phyloP scores from a whole-genome alignment of 805 yeast species.

The Kazachstania taianensis region DNA sequence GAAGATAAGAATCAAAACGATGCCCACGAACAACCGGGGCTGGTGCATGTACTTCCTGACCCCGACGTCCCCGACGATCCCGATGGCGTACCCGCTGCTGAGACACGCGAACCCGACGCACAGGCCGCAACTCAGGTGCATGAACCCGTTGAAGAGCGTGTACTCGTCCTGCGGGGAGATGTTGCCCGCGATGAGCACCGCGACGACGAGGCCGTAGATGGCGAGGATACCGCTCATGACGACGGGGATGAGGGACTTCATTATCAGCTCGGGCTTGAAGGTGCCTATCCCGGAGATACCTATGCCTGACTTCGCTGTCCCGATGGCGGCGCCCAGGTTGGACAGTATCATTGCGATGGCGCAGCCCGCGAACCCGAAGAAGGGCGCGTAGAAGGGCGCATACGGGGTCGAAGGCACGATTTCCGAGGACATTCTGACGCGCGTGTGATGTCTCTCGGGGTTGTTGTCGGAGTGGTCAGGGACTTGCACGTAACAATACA shows the following conservation, averaged over 20 bases:
- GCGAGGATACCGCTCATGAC: conserved; percentile 97
- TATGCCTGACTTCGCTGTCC: conserved; percentile 95
- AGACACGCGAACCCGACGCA: conserved; percentile 94
- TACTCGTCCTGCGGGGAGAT: conserved; percentile 69
- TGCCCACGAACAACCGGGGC: conserved; percentile 81
- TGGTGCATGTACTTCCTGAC: conserved; percentile 83
- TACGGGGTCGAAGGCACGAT: conserved; percentile 40
- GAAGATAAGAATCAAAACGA: conserved; percentile 78
- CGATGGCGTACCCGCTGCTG: conserved; percentile 94
- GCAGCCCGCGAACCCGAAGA: conserved; percentile 96
- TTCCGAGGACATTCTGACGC: conserved; percentile 7
- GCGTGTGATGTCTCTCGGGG: background rate
- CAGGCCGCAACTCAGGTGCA: conserved; percentile 94
- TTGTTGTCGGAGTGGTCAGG: too few species aligned
- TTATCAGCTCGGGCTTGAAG: conserved; percentile 91
- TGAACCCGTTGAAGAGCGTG: conserved; percentile 89
- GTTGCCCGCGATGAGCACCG: conserved; percentile 90
- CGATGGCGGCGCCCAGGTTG: conserved; percentile 97
- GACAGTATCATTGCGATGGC: conserved; percentile 84
- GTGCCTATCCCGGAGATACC: conserved; percentile 98
- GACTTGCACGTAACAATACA: too few species aligned
- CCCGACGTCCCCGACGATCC: conserved; percentile 89
- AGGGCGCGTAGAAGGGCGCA: conserved; percentile 90
- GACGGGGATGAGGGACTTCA: conserved; percentile 93
- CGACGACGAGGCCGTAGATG: conserved; percentile 93